Percentiles rank a stretch among this genome's conserved stretches.
Evolutionary conservation across 1,284 basidiomycete genomes (phyloP).

Genomic region (Exsudoporus floridanus): DNA sequence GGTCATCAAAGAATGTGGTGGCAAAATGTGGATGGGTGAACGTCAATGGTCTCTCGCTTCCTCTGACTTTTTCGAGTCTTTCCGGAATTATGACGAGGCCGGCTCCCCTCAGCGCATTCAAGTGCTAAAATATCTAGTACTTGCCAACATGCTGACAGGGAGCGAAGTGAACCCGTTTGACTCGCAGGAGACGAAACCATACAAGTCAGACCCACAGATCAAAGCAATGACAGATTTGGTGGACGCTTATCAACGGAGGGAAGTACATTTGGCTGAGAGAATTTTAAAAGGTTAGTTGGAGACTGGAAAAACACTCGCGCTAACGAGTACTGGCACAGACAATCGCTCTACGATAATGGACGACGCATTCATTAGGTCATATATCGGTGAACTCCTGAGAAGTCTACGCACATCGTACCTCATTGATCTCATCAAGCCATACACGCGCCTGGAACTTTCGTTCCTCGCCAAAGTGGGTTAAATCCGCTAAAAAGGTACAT

Average conservation of each 20-base stretch:
- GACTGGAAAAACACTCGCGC: not conserved
- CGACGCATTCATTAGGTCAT: conserved; percentile 88
- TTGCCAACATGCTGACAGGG: conserved; percentile 98
- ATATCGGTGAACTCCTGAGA: conserved; percentile 93
- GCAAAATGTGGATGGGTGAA: conserved; percentile 99
- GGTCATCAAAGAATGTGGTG: conserved; percentile 98
- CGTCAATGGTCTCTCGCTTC: conserved; percentile 98
- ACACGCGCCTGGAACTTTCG: conserved; percentile 87
- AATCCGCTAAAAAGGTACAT: not conserved
- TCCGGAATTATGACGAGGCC: conserved; percentile 98
- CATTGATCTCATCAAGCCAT: conserved; percentile 96
- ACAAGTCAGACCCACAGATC: conserved; percentile 96
- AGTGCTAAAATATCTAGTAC: conserved; percentile 96
- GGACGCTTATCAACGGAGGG: conserved; percentile 91
- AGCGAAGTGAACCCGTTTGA: conserved; percentile 99
- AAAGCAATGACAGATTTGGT: conserved; percentile 98
- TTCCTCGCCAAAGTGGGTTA: conserved; percentile 81
- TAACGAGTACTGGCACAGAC: conserved; percentile 47
- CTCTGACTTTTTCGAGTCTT: conserved; percentile 98
- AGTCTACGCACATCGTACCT: conserved; percentile 95
- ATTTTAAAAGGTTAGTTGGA: conserved; percentile 76
- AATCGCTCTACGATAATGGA: conserved; percentile 94
- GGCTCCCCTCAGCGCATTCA: conserved; percentile 96
- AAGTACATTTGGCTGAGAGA: conserved; percentile 95
- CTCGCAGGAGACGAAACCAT: conserved; percentile 99